Percentiles rank a stretch among this genome's conserved stretches.
Evolutionary conservation across 2,329 filamentous ascomycete species (phyloP).

Genomic region (Trichoderma koningii): DNA sequence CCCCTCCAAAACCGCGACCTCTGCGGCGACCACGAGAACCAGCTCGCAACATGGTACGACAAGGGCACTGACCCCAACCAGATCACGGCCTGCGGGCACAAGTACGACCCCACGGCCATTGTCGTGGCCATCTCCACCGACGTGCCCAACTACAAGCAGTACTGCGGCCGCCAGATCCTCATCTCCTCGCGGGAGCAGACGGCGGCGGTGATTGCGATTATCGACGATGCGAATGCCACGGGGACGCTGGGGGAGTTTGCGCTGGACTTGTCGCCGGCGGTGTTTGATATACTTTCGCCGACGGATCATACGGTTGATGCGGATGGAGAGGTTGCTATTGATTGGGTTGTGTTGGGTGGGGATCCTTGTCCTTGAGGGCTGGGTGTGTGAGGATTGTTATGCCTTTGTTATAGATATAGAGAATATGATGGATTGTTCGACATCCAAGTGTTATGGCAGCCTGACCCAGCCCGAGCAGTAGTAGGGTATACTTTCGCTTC

Average conservation of each 20-base stretch:
- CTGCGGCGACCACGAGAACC: neutral
- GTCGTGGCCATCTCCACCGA: conserved; percentile 16
- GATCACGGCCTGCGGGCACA: conserved; percentile 8
- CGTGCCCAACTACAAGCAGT: conserved; percentile 4
- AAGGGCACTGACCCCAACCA: conserved; percentile 3
- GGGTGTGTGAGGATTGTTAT: too few relatives aligned
- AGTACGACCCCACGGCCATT: neutral
- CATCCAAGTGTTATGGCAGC: too few relatives aligned
- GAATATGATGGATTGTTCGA: too few relatives aligned
- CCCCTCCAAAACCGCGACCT: neutral
- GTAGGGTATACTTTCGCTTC: too few relatives aligned
- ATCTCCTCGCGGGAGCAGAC: neutral
- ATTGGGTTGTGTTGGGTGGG: neutral
- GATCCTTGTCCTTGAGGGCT: neutral
- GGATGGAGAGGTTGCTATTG: conserved; percentile 6
- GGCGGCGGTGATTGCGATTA: neutral
- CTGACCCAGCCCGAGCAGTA: too few relatives aligned
- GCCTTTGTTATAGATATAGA: neutral
- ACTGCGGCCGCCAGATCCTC: neutral
- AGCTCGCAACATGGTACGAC: conserved; percentile 13
- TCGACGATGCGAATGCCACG: conserved; percentile 5
- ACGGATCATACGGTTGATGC: neutral
- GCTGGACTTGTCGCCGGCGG: conserved; percentile 10
- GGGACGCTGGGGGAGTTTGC: neutral
- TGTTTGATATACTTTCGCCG: conserved; percentile 14